phyloP scores from a whole-genome alignment of 768 basidiomycete species.

The Trametes meyenii region DNA sequence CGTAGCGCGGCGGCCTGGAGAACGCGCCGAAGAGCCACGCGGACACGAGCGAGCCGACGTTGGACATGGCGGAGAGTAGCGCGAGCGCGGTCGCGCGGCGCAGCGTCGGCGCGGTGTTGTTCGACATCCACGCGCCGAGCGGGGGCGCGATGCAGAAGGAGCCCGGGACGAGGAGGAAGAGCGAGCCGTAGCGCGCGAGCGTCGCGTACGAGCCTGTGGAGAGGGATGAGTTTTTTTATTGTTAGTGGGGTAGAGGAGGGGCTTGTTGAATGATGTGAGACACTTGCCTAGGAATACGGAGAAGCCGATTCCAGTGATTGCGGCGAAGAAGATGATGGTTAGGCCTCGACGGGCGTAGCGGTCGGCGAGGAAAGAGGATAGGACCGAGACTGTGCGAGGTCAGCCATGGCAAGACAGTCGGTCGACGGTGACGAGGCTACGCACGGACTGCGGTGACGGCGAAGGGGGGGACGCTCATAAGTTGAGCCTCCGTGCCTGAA shows the following conservation, averaged over 20 bases:
- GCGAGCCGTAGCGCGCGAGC: conserved; percentile 51
- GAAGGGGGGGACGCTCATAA: conserved; percentile 39
- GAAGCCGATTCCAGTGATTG: conserved; percentile 53
- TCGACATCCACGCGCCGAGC: conserved; percentile 60
- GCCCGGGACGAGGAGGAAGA: conserved; percentile 60
- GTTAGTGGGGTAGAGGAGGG: background rate
- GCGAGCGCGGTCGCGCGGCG: conserved; percentile 63
- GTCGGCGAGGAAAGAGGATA: conserved; percentile 54
- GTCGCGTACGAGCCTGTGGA: conserved; percentile 36
- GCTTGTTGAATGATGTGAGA: background rate
- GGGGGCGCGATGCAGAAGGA: conserved; percentile 55
- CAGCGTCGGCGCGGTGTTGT: conserved; percentile 59
- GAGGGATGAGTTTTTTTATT: background rate
- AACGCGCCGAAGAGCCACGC: conserved; percentile 60
- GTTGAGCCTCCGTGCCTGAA: conserved; percentile 30
- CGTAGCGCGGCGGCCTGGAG: conserved; percentile 53
- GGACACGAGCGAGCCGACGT: conserved; percentile 60
- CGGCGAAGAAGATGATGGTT: conserved; percentile 45
- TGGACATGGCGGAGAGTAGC: conserved; percentile 60
- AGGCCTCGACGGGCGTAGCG: conserved; percentile 52
- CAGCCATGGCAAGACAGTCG: background rate
- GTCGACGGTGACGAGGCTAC: background rate
- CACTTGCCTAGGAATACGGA: conserved; percentile 53
- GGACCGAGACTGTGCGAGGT: conserved; percentile 37
- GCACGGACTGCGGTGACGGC: conserved; percentile 32